Conservation (phyloP, 2,329 filamentous ascomycete species). For the Calonectria pteridis region DNA sequence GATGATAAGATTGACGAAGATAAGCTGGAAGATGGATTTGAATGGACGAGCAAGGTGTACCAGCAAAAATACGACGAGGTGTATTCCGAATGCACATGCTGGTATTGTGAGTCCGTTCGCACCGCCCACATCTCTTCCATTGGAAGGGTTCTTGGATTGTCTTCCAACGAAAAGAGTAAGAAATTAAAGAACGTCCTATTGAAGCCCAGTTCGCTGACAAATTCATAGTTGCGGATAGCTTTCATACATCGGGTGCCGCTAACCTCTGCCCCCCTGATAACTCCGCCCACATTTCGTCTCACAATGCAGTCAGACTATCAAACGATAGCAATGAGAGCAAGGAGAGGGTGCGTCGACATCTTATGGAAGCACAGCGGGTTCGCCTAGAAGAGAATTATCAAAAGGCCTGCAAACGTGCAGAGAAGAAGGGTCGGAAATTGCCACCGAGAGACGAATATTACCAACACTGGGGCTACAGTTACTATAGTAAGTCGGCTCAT, state of each 20-base stretch:
- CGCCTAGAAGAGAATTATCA: conserved; percentile 68
- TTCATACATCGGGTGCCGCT: conserved; percentile 62
- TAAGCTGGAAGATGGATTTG: conserved; percentile 73
- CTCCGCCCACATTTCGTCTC: conserved; percentile 78
- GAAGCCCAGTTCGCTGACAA: not conserved
- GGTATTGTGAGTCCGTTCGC: conserved; percentile 79
- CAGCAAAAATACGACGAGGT: conserved; percentile 73
- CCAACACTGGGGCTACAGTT: conserved; percentile 66
- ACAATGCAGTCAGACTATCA: conserved; percentile 70
- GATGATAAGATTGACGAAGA: conserved; percentile 85
- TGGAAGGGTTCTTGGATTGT: conserved; percentile 59
- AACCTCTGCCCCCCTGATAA: conserved; percentile 66
- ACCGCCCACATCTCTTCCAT: conserved; percentile 61
- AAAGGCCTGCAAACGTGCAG: conserved; percentile 63
- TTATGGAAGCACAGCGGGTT: conserved; percentile 35
- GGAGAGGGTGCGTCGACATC: conserved; percentile 27
- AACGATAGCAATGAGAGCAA: not conserved
- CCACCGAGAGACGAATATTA: conserved; percentile 64
- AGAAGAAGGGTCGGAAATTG: conserved; percentile 61
- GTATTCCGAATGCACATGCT: conserved; percentile 84
- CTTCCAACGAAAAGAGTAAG: conserved; percentile 58
- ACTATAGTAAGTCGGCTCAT: conserved; percentile 49
- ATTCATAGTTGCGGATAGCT: conserved; percentile 50
- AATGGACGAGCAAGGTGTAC: conserved; percentile 79
- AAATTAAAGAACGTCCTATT: not conserved